Evolutionary conservation across 306 rosid genomes (phyloP).

Genomic region (Cucurbita argyrosperma): DNA sequence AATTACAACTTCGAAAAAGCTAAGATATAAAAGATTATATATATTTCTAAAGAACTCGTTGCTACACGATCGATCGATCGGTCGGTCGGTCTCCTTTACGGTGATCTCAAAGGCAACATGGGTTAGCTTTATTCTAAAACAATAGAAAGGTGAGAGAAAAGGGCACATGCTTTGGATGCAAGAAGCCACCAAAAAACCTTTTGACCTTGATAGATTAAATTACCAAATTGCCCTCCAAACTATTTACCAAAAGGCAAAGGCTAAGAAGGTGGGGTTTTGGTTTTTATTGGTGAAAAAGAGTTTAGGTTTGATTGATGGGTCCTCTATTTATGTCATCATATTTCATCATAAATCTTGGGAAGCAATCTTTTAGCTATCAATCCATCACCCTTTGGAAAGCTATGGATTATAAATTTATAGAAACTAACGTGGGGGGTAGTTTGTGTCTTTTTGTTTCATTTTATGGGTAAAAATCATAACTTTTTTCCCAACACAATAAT

Average conservation of each 20-base stretch:
- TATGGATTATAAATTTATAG: neutral
- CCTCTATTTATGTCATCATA: neutral
- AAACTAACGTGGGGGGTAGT: neutral
- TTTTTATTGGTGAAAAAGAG: neutral
- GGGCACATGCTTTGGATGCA: conserved; percentile 92
- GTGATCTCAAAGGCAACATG: conserved; percentile 43
- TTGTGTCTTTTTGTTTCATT: neutral
- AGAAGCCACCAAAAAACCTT: conserved; percentile 60
- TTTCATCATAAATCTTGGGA: neutral
- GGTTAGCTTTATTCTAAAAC: conserved; percentile 52
- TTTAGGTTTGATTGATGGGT: neutral
- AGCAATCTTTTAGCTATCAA: neutral
- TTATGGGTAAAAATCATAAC: neutral
- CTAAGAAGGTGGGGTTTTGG: neutral
- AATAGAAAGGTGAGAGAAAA: conserved; percentile 27
- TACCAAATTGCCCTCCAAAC: neutral
- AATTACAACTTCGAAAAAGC: neutral
- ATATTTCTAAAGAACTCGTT: too few species aligned
- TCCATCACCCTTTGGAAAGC: neutral
- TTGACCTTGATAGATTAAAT: neutral
- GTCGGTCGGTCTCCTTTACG: neutral
- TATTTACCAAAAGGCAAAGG: neutral
- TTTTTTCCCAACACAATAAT: neutral
- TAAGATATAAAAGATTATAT: neutral
- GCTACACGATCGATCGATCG: too few species aligned